These are phyloP conservation scores for Auxenochlorella pyrenoidosa DNA, from an alignment of 139 green algal species.

Conservation along the genomic window DNA sequence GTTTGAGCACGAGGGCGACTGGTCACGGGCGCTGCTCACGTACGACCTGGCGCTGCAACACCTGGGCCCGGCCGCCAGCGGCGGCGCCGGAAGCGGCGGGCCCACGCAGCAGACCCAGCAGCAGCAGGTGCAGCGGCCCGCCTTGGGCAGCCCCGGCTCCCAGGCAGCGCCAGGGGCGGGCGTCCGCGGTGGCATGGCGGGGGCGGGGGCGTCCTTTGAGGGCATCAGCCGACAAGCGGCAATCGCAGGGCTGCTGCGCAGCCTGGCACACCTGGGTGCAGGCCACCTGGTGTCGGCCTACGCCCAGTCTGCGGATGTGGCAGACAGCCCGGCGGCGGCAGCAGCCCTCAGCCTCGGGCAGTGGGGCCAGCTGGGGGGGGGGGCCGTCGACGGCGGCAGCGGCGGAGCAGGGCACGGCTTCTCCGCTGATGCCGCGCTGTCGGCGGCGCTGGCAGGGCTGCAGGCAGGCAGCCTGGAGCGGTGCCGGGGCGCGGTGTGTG, in stretches of 20 bases:
- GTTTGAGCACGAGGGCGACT: constrained; percentile 72
- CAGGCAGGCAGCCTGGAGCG: constrained; percentile 42
- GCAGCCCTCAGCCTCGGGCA: constrained; percentile 27
- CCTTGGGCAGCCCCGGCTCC: neutral
- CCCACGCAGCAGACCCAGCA: neutral
- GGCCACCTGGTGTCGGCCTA: neutral
- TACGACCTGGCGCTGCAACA: constrained; percentile 61
- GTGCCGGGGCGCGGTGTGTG: constrained; percentile 44
- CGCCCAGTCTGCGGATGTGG: neutral
- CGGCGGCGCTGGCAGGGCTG: constrained; percentile 51
- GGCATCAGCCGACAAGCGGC: constrained; percentile 16
- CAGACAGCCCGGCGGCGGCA: neutral
- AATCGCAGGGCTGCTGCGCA: constrained; percentile 29
- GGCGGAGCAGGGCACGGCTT: neutral
- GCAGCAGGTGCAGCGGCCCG: neutral
- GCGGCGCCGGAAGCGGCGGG: neutral
- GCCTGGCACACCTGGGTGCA: constrained; percentile 24
- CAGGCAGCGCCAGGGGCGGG: neutral
- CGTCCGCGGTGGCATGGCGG: no score
- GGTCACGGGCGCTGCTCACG: constrained; percentile 59
- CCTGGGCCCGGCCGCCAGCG: neutral
- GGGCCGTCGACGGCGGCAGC: neutral
- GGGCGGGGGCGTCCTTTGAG: neutral
- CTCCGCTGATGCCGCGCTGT: constrained; percentile 36
- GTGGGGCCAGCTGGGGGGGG: constrained; percentile 20